phyloP scores from a whole-genome alignment of 2,329 filamentous ascomycete species.

The Botrytis medusae region DNA sequence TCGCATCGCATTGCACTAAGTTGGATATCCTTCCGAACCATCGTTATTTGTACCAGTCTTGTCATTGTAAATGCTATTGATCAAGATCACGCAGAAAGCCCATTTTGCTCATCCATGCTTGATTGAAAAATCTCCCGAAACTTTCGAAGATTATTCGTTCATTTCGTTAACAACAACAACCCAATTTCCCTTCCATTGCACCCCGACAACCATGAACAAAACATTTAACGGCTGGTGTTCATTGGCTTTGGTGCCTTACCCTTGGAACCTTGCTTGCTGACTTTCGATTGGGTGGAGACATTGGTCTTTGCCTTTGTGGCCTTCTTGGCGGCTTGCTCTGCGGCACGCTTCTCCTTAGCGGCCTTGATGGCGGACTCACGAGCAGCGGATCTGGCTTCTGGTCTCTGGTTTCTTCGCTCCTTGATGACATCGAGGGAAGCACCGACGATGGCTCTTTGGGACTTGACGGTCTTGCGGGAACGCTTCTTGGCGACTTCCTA shows the following conservation, averaged over 20 bases:
- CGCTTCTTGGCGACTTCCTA: constrained; percentile 99
- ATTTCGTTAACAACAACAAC: constrained; percentile 31
- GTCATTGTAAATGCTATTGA: constrained; percentile 39
- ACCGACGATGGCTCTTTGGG: constrained; percentile 98
- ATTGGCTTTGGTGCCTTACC: constrained; percentile 82
- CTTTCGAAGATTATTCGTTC: constrained; percentile 10
- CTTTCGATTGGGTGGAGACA: constrained; percentile 62
- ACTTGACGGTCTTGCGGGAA: constrained; percentile 95
- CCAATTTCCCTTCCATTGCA: constrained; percentile 24
- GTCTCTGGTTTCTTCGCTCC: constrained; percentile 93
- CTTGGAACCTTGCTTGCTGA: constrained; percentile 97
- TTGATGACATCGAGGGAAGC: constrained; percentile 99
- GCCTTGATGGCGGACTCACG: constrained; percentile 91
- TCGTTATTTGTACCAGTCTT: constrained; percentile 32
- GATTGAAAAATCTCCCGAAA: constrained; percentile 28
- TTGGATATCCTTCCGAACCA: constrained; percentile 2
- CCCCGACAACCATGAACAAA: constrained; percentile 13
- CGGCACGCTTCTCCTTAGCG: constrained; percentile 97
- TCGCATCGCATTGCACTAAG: constrained; percentile 14
- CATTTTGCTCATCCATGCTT: constrained; percentile 38
- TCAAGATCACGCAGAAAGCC: constrained; percentile 38
- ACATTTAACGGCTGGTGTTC: constrained; percentile 77
- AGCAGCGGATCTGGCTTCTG: constrained; percentile 91
- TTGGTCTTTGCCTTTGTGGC: constrained; percentile 97
- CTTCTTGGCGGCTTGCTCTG: constrained; percentile 90